Percentiles rank a stretch among this genome's conserved stretches.
Conservation (phyloP, 106 monocot genomes). For the Narthecium ossifragum region DNA sequence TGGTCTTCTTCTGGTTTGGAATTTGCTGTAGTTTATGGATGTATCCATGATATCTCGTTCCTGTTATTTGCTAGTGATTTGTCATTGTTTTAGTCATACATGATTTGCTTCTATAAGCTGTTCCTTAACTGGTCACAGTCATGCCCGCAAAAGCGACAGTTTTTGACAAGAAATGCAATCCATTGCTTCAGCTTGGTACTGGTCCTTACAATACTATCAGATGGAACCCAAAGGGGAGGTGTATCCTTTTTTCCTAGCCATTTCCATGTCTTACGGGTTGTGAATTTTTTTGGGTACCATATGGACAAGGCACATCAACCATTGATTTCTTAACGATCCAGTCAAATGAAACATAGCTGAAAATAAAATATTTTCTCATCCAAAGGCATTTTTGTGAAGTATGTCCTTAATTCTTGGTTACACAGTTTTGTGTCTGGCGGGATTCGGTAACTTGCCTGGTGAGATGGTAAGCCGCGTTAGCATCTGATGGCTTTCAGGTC, state of each 20-base stretch:
- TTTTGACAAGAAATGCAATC: conserved; percentile 83
- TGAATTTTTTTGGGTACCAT: too few species aligned
- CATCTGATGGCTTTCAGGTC: too few species aligned
- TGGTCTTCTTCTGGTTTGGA: conserved; percentile 83
- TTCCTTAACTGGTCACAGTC: conserved; percentile 42
- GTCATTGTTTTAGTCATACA: neutral
- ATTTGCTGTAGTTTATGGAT: conserved; percentile 97
- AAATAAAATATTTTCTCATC: too few species aligned
- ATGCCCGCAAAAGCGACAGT: conserved; percentile 94
- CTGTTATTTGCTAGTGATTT: neutral
- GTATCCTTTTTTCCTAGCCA: conserved; percentile 57
- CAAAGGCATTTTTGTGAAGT: conserved; percentile 12
- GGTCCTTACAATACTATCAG: conserved; percentile 96
- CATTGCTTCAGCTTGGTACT: conserved; percentile 75
- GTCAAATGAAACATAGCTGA: too few species aligned
- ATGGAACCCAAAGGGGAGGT: conserved; percentile 90
- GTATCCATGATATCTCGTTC: conserved; percentile 28
- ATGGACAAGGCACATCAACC: too few species aligned
- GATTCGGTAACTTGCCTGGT: conserved; percentile 96
- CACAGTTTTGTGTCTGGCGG: conserved; percentile 74
- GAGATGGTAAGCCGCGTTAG: conserved; percentile 96
- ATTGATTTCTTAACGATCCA: too few species aligned
- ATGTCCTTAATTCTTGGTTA: conserved; percentile 38
- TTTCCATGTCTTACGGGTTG: too few species aligned
- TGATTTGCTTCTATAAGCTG: conserved; percentile 3